Conservation (phyloP, 345 rosid species). For the Murraya koenigii region DNA sequence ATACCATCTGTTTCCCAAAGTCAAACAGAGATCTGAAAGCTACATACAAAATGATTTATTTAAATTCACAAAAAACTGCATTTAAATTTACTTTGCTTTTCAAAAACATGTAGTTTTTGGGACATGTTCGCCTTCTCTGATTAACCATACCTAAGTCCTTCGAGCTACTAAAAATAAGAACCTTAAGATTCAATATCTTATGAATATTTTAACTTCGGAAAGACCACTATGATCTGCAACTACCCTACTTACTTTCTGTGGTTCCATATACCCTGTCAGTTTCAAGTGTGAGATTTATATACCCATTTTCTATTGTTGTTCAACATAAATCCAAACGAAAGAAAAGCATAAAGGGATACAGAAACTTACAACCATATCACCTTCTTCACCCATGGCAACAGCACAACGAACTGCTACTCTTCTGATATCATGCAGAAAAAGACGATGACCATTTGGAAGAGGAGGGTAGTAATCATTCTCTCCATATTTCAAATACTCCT, state of each 20-base stretch:
- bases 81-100: background rate
- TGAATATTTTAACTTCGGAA: background rate
- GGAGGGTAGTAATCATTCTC: constrained; percentile 92
- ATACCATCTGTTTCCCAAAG: background rate
- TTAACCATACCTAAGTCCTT: background rate
- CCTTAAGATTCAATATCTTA: background rate
- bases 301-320: background rate
- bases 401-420: constrained; percentile 94
- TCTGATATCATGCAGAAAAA: constrained; percentile 86
- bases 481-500: constrained; percentile 83
- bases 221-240: background rate
- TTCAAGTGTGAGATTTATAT: background rate
- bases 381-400: constrained; percentile 99
- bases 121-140: background rate
- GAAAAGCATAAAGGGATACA: constrained; percentile 13
- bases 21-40: background rate
- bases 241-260: background rate
- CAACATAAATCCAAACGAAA: background rate
- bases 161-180: background rate
- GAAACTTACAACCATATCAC: constrained; percentile 91
- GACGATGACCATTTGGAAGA: constrained; percentile 81
- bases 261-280: background rate
- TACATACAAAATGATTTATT: background rate
- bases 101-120: background rate
- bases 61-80: background rate